These are phyloP conservation scores for Cladophialophora carrionii DNA, from an alignment of 2,329 filamentous ascomycete genomes.

Conservation along the genomic window DNA sequence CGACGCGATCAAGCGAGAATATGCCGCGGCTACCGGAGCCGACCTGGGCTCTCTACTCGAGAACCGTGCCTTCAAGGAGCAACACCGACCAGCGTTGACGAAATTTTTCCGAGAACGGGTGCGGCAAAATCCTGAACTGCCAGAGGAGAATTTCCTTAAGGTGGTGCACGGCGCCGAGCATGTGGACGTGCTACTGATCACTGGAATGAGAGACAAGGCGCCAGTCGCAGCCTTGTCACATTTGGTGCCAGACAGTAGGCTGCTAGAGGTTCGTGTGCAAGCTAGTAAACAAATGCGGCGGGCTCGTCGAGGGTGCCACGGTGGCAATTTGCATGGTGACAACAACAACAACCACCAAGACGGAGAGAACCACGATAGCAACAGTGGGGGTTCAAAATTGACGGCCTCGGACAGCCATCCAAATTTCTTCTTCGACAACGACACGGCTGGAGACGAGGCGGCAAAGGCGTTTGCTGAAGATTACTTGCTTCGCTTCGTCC, in stretches of 20 bases:
- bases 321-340: constrained; percentile 22
- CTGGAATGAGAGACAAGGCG: constrained; percentile 65
- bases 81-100: constrained; percentile 59
- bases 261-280: constrained; percentile 60
- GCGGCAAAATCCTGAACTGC: constrained; percentile 50
- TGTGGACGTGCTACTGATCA: constrained; percentile 63
- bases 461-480: constrained; percentile 50
- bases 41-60: constrained; percentile 54
- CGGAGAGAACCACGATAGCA: constrained; percentile 31
- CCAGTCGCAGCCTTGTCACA: constrained; percentile 60
- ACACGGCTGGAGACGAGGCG: constrained; percentile 48
- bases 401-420: constrained; percentile 45
- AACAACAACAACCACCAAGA: constrained; percentile 21
- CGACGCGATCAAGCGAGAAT: constrained; percentile 61
- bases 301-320: constrained; percentile 43
- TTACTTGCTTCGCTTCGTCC: constrained; percentile 52
- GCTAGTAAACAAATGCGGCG: constrained; percentile 47
- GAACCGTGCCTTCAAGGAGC: constrained; percentile 65
- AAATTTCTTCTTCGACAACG: constrained; percentile 58
- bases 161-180: constrained; percentile 49
- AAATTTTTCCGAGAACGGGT: constrained; percentile 56
- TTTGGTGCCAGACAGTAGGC: constrained; percentile 56
- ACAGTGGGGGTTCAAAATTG: constrained; percentile 35
- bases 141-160: constrained; percentile 56
- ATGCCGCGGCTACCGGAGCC: constrained; percentile 55